These are phyloP conservation scores for Oenanthe sinensis DNA, from an alignment of 129 eudicot genomes.

Conservation along the genomic window DNA sequence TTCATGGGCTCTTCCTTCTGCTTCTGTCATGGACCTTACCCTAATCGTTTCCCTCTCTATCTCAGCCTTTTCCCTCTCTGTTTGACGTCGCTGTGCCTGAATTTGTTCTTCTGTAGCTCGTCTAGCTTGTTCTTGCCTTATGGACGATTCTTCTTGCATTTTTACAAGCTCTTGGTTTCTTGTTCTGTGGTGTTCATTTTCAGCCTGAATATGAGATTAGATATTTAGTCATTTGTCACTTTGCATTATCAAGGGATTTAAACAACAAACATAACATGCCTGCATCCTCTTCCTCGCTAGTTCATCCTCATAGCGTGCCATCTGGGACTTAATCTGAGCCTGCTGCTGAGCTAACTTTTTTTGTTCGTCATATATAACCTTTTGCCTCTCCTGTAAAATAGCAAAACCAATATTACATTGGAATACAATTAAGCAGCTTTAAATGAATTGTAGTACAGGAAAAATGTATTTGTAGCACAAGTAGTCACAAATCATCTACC, in stretches of 20 bases:
- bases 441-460: neutral
- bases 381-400: conserved; percentile 73
- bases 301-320: conserved; percentile 92
- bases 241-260: neutral
- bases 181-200: conserved; percentile 81
- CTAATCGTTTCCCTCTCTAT: conserved; percentile 91
- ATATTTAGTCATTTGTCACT: neutral
- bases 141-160: conserved; percentile 95
- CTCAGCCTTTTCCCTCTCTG: conserved; percentile 94
- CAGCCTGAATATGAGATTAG: conserved; percentile 46
- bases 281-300: conserved; percentile 93
- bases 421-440: neutral
- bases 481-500: conserved; percentile 1
- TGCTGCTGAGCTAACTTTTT: conserved; percentile 83
- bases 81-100: conserved; percentile 93
- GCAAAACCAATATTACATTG: conserved; percentile 9
- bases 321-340: conserved; percentile 85
- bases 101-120: conserved; percentile 98
- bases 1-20: conserved; percentile 97
- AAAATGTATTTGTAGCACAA: neutral
- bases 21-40: conserved; percentile 94
- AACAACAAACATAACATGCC: conserved; percentile 27
- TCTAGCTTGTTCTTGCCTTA: conserved; percentile 78
- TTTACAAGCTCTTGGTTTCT: conserved; percentile 95
- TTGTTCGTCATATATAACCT: conserved; percentile 80